Conservation (phyloP, 306 rosid species). For the Boehmeria nivea region DNA sequence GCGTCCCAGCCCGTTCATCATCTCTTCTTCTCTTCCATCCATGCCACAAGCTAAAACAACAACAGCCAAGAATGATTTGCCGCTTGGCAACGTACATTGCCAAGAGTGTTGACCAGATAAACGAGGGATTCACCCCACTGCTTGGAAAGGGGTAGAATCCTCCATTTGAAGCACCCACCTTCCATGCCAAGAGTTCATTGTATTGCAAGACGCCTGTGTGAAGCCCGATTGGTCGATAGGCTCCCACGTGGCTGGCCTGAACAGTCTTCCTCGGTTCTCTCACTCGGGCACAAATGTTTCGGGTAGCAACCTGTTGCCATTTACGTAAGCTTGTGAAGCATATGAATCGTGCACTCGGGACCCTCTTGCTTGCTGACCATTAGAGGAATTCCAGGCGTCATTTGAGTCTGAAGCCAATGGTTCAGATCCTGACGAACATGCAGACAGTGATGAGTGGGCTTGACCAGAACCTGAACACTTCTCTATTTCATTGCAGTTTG, state of each 20-base stretch:
- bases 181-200: conserved; percentile 40
- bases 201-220: conserved; percentile 73
- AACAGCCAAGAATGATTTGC: conserved; percentile 99
- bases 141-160: conserved; percentile 33
- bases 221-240: conserved; percentile 45
- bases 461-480: conserved; percentile 57
- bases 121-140: too few species aligned
- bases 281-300: too few species aligned
- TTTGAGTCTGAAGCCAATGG: conserved; percentile 64
- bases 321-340: conserved; percentile 37
- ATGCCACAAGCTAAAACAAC: conserved; percentile 38
- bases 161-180: conserved; percentile 32
- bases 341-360: conserved; percentile 22
- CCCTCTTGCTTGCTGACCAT: conserved; percentile 46
- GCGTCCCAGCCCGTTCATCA: conserved; percentile 28
- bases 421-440: conserved; percentile 82
- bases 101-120: too few species aligned
- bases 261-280: conserved; percentile 68
- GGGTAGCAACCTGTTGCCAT: conserved; percentile 46
- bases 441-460: conserved; percentile 60
- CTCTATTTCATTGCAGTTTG: conserved; percentile 39
- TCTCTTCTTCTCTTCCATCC: conserved; percentile 39
- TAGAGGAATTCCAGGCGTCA: conserved; percentile 72
- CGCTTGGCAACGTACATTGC: conserved; percentile 58
- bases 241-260: conserved; percentile 58